Conservation (phyloP, 345 rosid species). For the Linum lewisii region DNA sequence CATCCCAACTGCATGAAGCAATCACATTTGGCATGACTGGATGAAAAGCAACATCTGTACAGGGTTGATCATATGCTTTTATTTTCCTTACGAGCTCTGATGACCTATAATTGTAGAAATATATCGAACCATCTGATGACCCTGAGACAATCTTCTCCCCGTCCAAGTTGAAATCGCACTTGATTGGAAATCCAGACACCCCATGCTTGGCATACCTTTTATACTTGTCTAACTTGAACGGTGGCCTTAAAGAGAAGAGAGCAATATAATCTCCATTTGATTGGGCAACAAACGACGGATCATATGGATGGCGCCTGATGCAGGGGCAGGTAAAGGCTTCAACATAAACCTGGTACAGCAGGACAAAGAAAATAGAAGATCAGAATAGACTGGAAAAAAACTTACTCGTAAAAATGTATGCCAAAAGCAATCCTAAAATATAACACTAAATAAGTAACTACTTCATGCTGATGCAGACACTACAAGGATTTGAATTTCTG, state of each 20-base stretch:
- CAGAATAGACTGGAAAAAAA: background rate
- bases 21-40: conserved; percentile 49
- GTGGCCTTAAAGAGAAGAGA: conserved; percentile 61
- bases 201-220: conserved; percentile 61
- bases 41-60: conserved; percentile 58
- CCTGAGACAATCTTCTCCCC: conserved; percentile 64
- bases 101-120: conserved; percentile 41
- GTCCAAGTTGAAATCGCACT: conserved; percentile 65
- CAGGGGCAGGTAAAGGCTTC: conserved; percentile 86
- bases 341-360: conserved; percentile 46
- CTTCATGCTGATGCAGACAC: too few species aligned
- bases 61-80: conserved; percentile 57
- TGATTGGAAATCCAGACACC: conserved; percentile 75
- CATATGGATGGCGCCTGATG: conserved; percentile 54
- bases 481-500: too few species aligned
- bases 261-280: conserved; percentile 89
- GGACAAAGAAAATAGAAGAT: background rate
- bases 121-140: conserved; percentile 67
- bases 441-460: too few species aligned
- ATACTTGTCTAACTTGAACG: conserved; percentile 78
- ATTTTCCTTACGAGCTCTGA: conserved; percentile 42
- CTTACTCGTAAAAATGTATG: background rate
- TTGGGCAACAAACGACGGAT: conserved; percentile 60
- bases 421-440: too few species aligned
- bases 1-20: conserved; percentile 76